Percentiles rank a stretch among this genome's conserved stretches.
phyloP scores from a whole-genome alignment of 139 green algal genomes.

The Deuterostichococcus epilithicus region DNA sequence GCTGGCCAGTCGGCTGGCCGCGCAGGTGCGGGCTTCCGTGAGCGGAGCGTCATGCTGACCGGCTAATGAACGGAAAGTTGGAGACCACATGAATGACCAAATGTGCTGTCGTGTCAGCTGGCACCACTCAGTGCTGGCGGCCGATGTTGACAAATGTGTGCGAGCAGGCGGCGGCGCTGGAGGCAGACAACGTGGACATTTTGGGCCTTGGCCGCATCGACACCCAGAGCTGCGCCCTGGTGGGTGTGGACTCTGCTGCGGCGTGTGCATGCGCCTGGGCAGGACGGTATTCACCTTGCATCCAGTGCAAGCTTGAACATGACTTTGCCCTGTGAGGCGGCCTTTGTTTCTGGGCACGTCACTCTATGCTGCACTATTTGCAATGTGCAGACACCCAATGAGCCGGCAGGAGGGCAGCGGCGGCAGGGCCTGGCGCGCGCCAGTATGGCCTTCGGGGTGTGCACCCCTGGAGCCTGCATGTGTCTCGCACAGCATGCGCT shows the following conservation, averaged over 20 bases:
- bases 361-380: background rate
- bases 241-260: slow-evolving; percentile 8
- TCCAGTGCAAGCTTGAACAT: too few relatives aligned
- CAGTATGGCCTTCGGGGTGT: background rate
- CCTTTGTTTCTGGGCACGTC: too few relatives aligned
- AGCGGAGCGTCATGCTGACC: background rate
- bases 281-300: too few relatives aligned
- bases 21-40: slow-evolving; percentile 1
- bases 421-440: background rate
- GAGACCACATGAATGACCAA: background rate
- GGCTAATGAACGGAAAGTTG: too few relatives aligned
- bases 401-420: background rate
- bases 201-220: slow-evolving; percentile 50
- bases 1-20: slow-evolving; percentile 10
- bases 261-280: too few relatives aligned
- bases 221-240: slow-evolving; percentile 22
- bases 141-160: too few relatives aligned
- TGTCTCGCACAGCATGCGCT: too few relatives aligned
- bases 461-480: background rate
- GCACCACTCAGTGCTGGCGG: too few relatives aligned
- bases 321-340: too few relatives aligned
- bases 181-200: slow-evolving; percentile 36
- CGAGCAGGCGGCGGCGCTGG: slow-evolving; percentile 26
- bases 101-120: slow-evolving; percentile 1
- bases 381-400: background rate